These are phyloP conservation scores for Psilocybe subaeruginosa DNA, from an alignment of 768 basidiomycete species.

Conservation along the genomic window DNA sequence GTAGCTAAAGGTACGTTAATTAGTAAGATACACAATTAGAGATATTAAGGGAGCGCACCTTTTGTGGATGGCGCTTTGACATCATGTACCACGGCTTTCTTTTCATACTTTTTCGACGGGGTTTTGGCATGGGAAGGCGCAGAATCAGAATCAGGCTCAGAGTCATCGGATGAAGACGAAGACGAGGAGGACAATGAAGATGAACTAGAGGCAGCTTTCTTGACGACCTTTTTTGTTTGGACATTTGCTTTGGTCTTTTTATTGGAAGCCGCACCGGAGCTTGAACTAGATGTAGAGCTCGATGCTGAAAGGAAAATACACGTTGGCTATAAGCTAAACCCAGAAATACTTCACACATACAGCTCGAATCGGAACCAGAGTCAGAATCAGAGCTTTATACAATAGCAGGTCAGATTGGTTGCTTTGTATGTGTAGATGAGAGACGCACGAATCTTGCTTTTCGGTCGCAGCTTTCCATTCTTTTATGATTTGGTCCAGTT, in stretches of 20 bases:
- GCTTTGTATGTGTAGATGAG: background rate
- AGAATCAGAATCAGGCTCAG: slow-evolving; percentile 33
- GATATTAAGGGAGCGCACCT: background rate
- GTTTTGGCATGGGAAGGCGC: slow-evolving; percentile 17
- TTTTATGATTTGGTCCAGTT: slow-evolving; percentile 65
- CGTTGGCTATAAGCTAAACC: slow-evolving; percentile 25
- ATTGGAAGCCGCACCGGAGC: slow-evolving; percentile 17
- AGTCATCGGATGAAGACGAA: slow-evolving; percentile 24
- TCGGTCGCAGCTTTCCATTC: slow-evolving; percentile 56
- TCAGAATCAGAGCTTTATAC: background rate
- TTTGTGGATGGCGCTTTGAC: background rate
- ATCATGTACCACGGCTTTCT: background rate
- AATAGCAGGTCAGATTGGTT: background rate
- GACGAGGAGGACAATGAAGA: slow-evolving; percentile 13
- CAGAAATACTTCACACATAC: slow-evolving; percentile 28
- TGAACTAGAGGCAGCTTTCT: slow-evolving; percentile 26
- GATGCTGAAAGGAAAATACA: slow-evolving; percentile 8
- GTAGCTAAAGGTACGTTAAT: background rate
- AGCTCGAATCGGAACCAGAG: slow-evolving; percentile 19
- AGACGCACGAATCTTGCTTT: slow-evolving; percentile 27
- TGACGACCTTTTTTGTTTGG: slow-evolving; percentile 19
- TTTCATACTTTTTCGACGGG: slow-evolving; percentile 4
- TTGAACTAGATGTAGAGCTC: slow-evolving; percentile 10
- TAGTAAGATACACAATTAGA: background rate
- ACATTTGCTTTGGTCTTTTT: slow-evolving; percentile 28